Evolutionary conservation across 148 eudicot species (phyloP), one percentile per base, ranked within the genome.

Genomic region (Agrostemma githago): DNA sequence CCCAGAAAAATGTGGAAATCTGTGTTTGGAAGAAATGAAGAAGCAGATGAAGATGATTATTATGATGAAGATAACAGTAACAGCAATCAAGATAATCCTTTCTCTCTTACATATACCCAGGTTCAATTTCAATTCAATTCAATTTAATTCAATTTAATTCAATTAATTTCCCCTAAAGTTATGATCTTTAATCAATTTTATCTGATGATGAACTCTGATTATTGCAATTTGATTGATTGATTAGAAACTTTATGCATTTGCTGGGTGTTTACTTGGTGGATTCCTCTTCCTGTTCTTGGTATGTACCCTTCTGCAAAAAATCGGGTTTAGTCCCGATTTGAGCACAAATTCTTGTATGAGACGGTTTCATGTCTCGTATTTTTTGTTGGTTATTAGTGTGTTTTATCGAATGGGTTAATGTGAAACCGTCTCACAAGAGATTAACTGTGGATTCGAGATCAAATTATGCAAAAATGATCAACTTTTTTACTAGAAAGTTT

Each of bases 191-290:
- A n/a, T 63, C 65, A 70, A 34, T 34, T 51, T 70, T 11, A 51
- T 70, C 4, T 20, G 12, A 0, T 67, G 3, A 40, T 42, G 14
- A 42, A 40, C 41, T 6, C 37, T 62, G 11, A 37, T 8, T 62
- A 34, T 19, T 20, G 4, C 11, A 6, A 21, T 7, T 62, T 44
- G 21, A 58, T 19, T 60, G 42, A 5, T 14, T 12, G 80, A 75
- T n/a, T 84, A 89, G 93, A 85, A 90, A 77, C n/a, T 89, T 19
- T 89, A 89, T 80, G 93, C 68, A 16, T 89, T 87, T 76, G 93
- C 75, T 83, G 89, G 84, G 9, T 82, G 86, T 84, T 78, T 81
- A 65, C 58, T 84, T 17, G 81, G 80, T 67, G 93, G 89, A 5
- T 53, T 87, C 14, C 74, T 85, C 38, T 80, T 81, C 17, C 76